A percentile compares a stretch with the other conserved stretches of the same genome.
Conservation (phyloP, 768 basidiomycete species). For the Xerocomellus amylosporus region DNA sequence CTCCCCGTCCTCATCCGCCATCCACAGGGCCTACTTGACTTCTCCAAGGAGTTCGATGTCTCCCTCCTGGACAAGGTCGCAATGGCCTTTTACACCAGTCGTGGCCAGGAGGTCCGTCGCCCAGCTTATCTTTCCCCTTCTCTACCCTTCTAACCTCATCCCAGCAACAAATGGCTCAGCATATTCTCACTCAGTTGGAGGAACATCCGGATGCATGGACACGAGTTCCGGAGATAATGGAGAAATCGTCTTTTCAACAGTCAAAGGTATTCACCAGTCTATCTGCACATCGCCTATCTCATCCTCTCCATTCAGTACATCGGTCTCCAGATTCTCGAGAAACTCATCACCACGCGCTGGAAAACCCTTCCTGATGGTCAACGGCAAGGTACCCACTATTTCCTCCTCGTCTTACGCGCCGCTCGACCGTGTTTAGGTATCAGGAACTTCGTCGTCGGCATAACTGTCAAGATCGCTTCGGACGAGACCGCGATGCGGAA, state of each 20-base stretch:
- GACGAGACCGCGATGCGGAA: constrained; percentile 86
- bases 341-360: constrained; percentile 92
- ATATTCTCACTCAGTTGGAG: constrained; percentile 92
- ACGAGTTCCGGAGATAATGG: constrained; percentile 90
- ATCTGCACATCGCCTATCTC: background rate
- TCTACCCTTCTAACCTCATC: constrained; percentile 7
- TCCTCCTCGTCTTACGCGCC: constrained; percentile 1
- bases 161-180: constrained; percentile 95
- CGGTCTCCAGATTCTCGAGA: constrained; percentile 95
- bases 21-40: constrained; percentile 82
- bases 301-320: constrained; percentile 65
- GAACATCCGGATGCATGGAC: constrained; percentile 98
- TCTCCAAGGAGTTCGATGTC: constrained; percentile 92
- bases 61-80: constrained; percentile 90
- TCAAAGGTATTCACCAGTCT: constrained; percentile 57
- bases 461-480: constrained; percentile 89
- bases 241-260: constrained; percentile 79
- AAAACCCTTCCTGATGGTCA: constrained; percentile 93
- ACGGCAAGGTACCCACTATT: constrained; percentile 62
- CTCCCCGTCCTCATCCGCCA: constrained; percentile 3
- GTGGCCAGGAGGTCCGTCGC: constrained; percentile 71
- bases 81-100: constrained; percentile 84
- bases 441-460: constrained; percentile 91
- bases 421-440: constrained; percentile 57
- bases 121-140: constrained; percentile 6